A percentile compares a stretch with the other conserved stretches of the same genome.
Evolutionary conservation across 257 asterid species (phyloP).

Genomic region (Misopates orontium): DNA sequence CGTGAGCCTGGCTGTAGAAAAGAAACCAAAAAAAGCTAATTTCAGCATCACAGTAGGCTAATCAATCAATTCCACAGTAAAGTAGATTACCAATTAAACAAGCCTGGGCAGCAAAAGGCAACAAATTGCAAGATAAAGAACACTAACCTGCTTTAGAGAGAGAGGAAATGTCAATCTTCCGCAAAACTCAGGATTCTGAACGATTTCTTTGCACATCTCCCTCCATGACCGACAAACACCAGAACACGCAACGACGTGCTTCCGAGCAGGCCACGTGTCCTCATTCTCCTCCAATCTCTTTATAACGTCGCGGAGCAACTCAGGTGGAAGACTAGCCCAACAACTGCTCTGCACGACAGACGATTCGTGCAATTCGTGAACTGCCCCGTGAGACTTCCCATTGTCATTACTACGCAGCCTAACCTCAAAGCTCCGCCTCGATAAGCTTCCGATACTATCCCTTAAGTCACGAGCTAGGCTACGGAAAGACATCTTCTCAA

Average conservation of each 20-base stretch:
- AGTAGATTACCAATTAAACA: not conserved
- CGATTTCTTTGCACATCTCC: constrained; percentile 57
- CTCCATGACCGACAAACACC: constrained; percentile 64
- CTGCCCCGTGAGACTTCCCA: constrained; percentile 53
- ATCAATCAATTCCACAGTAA: too few species aligned
- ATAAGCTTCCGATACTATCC: constrained; percentile 57
- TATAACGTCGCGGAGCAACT: constrained; percentile 54
- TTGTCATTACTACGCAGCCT: constrained; percentile 44
- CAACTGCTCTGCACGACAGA: constrained; percentile 44
- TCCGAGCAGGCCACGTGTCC: constrained; percentile 57
- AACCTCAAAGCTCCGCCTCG: constrained; percentile 52
- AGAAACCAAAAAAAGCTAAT: constrained; percentile 11
- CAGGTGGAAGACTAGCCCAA: constrained; percentile 65
- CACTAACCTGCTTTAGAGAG: constrained; percentile 51
- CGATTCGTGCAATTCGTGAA: constrained; percentile 39
- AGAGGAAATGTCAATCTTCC: constrained; percentile 63
- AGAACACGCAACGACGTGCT: constrained; percentile 55
- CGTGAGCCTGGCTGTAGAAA: constrained; percentile 57
- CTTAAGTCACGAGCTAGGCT: constrained; percentile 60
- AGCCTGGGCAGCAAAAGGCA: too few species aligned
- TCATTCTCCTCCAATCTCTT: constrained; percentile 63
- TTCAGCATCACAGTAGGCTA: not conserved
- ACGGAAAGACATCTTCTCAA: constrained; percentile 55
- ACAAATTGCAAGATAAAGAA: constrained; percentile 3
- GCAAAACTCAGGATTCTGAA: constrained; percentile 43